These are phyloP conservation scores for Cercospora nicotianae DNA, from an alignment of 2,329 filamentous ascomycete species.

Conservation along the genomic window DNA sequence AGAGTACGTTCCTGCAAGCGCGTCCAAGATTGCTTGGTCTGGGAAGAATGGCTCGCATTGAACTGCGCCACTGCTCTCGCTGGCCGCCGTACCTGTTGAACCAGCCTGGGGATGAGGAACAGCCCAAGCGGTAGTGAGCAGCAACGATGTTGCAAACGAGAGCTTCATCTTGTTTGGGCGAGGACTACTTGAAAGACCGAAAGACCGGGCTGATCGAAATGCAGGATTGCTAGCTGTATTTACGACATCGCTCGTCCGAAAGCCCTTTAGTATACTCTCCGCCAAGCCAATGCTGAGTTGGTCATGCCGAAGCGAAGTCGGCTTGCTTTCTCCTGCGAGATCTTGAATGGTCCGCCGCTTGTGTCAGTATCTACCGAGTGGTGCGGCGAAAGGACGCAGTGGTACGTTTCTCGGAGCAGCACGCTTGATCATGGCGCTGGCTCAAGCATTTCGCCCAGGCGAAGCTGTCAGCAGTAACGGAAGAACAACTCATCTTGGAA, in stretches of 20 bases:
- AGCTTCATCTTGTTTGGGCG: background rate
- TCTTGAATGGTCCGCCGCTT: background rate
- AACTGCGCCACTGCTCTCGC: background rate
- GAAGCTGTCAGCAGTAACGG: background rate
- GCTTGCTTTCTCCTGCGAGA: background rate
- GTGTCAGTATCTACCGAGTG: background rate
- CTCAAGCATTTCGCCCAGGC: background rate
- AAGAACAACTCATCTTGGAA: background rate
- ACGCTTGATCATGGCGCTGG: background rate
- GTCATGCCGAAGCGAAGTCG: background rate
- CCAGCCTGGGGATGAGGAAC: background rate
- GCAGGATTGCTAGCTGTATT: background rate
- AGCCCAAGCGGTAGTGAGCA: background rate
- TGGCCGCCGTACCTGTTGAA: background rate
- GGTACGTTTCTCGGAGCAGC: background rate
- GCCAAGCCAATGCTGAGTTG: background rate
- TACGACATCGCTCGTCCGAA: background rate
- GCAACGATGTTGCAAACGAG: background rate
- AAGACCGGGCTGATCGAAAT: background rate
- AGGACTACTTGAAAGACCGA: background rate
- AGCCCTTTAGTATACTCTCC: background rate
- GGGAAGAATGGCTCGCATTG: slow-evolving; percentile 3
- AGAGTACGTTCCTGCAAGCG: slow-evolving; percentile 17
- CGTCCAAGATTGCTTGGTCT: slow-evolving; percentile 11
- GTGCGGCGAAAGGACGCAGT: background rate